A percentile compares a stretch with the other conserved stretches of the same genome.
These are phyloP conservation scores for Pyrus bretschneideri DNA, from an alignment of 306 rosid species.

Conservation along the genomic window DNA sequence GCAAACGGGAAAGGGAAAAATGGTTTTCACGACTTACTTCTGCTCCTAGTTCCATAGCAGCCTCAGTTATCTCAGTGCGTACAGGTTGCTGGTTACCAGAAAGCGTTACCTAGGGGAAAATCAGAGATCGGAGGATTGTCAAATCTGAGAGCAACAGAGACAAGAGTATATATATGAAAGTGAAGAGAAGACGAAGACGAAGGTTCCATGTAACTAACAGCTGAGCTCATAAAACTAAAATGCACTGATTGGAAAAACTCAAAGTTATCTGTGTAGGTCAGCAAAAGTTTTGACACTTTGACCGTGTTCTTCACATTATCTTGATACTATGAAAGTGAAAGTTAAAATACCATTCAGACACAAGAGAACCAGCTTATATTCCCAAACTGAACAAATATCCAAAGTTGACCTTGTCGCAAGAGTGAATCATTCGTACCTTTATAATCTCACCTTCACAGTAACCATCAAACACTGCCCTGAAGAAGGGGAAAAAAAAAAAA, in stretches of 20 bases:
- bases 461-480: slow-evolving; percentile 85
- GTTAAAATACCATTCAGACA: neutral
- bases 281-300: neutral
- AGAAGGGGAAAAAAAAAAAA: slow-evolving; percentile 22
- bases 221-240: neutral
- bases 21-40: slow-evolving; percentile 42
- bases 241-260: neutral
- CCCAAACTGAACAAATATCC: neutral
- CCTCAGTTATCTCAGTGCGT: slow-evolving; percentile 77
- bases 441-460: slow-evolving; percentile 76
- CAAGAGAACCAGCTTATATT: neutral
- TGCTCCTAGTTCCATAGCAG: slow-evolving; percentile 86
- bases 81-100: slow-evolving; percentile 85
- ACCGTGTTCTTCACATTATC: neutral
- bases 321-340: neutral
- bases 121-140: neutral
- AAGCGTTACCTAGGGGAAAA: slow-evolving; percentile 54
- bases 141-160: neutral
- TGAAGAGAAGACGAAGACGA: neutral
- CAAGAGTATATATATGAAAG: neutral
- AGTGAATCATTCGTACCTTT: slow-evolving; percentile 41
- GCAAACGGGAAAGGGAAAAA: neutral
- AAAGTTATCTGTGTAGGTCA: neutral
- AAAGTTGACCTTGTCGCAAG: neutral
- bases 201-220: neutral